Conservation (phyloP, 768 basidiomycete genomes). For the Lactarius trivialis region DNA sequence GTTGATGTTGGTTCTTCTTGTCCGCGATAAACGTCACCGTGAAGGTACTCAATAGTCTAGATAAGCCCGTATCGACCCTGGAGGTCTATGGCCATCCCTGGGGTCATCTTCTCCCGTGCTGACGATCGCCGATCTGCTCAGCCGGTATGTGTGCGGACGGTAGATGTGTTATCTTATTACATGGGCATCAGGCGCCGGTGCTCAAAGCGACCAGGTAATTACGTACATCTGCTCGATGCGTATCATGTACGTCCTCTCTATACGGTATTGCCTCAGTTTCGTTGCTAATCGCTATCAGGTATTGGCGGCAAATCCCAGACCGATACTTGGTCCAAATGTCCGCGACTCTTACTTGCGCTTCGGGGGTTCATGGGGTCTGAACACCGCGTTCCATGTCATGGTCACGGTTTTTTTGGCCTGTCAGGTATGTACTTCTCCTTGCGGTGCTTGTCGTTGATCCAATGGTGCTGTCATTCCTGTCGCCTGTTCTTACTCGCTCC, state of each 20-base stretch:
- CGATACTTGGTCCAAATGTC: slow-evolving; percentile 61
- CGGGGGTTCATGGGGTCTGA: slow-evolving; percentile 58
- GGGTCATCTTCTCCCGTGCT: background rate
- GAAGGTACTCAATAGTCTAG: slow-evolving; percentile 52
- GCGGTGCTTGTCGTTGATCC: slow-evolving; percentile 74
- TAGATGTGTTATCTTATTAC: background rate
- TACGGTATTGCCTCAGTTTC: background rate
- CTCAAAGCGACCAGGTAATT: slow-evolving; percentile 34
- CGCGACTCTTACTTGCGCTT: slow-evolving; percentile 48
- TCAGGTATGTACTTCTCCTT: slow-evolving; percentile 64
- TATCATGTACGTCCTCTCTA: slow-evolving; percentile 36
- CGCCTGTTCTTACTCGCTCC: slow-evolving; percentile 58
- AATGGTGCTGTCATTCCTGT: slow-evolving; percentile 67
- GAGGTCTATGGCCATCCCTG: background rate
- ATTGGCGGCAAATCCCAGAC: slow-evolving; percentile 39
- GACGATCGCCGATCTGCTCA: slow-evolving; percentile 23
- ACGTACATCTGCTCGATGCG: slow-evolving; percentile 46
- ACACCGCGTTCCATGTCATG: background rate
- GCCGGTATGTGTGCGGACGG: slow-evolving; percentile 57
- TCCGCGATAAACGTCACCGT: slow-evolving; percentile 57
- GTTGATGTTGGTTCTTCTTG: slow-evolving; percentile 52
- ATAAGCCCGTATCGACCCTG: slow-evolving; percentile 51
- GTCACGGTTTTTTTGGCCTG: slow-evolving; percentile 60
- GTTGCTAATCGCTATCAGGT: slow-evolving; percentile 26
- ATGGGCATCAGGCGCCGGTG: background rate